These are phyloP conservation scores for Stephanodiscus triporus DNA, from an alignment of 108 stramenopile species.

Conservation along the genomic window DNA sequence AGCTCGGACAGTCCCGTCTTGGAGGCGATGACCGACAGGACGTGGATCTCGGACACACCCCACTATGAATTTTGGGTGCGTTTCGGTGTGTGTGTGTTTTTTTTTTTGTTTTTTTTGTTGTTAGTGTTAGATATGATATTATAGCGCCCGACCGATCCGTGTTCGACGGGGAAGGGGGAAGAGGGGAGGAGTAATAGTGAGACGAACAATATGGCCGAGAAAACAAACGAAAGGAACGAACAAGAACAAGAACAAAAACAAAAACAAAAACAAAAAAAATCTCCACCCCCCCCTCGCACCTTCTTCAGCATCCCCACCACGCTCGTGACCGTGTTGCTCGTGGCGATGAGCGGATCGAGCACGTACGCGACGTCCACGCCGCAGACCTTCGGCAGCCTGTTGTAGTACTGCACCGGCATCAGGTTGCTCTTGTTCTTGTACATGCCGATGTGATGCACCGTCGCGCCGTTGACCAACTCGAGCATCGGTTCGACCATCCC, in stretches of 20 bases:
- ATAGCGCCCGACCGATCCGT: no score
- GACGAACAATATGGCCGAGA: no score
- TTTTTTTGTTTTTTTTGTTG: no score
- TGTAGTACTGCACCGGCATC: conserved; percentile 96
- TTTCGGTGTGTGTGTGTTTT: no score
- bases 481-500: conserved; percentile 97
- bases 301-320: conserved; percentile 94
- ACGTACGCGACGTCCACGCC: conserved; percentile 87
- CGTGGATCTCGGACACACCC: conserved; percentile 85
- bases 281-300: no score
- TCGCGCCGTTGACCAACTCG: conserved; percentile 90
- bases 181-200: no score
- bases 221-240: no score
- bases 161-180: no score
- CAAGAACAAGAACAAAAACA: conserved; percentile 1
- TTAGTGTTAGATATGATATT: no score
- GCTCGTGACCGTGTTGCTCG: conserved; percentile 85
- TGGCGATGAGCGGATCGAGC: conserved; percentile 94
- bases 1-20: conserved; percentile 72
- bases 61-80: no score
- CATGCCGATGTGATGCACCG: conserved; percentile 98
- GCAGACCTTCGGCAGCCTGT: conserved; percentile 89
- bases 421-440: conserved; percentile 71
- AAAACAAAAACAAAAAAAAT: background rate
- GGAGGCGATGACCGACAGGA: conserved; percentile 88